Conservation (phyloP, 225 moss, liverwort and hornwort species). For the Physcomitrium patens region DNA sequence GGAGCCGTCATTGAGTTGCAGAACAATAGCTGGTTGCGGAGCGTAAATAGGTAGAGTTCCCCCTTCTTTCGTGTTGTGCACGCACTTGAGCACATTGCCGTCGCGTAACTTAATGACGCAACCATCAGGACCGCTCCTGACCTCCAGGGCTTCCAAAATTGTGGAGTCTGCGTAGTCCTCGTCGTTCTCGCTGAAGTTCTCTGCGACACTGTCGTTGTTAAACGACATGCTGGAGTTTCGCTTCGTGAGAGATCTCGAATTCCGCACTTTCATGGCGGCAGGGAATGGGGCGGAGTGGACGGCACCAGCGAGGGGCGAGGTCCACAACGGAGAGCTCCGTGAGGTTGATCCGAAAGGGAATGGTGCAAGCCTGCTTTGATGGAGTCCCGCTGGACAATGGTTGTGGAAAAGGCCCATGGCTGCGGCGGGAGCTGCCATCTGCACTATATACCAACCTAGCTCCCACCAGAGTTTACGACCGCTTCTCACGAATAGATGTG, state of each 20-base stretch:
- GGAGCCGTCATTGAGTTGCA: conserved; percentile 88
- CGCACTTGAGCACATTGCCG: conserved; percentile 80
- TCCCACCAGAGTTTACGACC: neutral
- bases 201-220: conserved; percentile 81
- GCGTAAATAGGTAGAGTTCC: conserved; percentile 82
- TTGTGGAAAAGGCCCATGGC: conserved; percentile 59
- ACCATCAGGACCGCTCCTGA: conserved; percentile 82
- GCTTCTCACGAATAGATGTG: neutral
- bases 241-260: conserved; percentile 23
- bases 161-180: conserved; percentile 82
- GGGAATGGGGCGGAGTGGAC: conserved; percentile 22
- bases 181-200: conserved; percentile 88
- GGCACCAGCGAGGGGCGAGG: conserved; percentile 21
- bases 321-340: conserved; percentile 25
- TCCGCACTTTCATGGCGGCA: conserved; percentile 15
- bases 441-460: neutral
- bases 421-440: conserved; percentile 54
- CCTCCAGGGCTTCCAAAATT: conserved; percentile 85
- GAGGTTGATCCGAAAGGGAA: conserved; percentile 28
- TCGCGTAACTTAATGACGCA: conserved; percentile 89
- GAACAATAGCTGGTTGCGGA: conserved; percentile 87
- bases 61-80: conserved; percentile 73
- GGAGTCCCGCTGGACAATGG: conserved; percentile 44
- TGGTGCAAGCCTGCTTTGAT: conserved; percentile 25
- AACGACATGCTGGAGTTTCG: conserved; percentile 94